A percentile compares a stretch with the other conserved stretches of the same genome.
These are phyloP conservation scores for Colletotrichum sp. DNA, from an alignment of 2,329 filamentous ascomycete species.

Conservation along the genomic window DNA sequence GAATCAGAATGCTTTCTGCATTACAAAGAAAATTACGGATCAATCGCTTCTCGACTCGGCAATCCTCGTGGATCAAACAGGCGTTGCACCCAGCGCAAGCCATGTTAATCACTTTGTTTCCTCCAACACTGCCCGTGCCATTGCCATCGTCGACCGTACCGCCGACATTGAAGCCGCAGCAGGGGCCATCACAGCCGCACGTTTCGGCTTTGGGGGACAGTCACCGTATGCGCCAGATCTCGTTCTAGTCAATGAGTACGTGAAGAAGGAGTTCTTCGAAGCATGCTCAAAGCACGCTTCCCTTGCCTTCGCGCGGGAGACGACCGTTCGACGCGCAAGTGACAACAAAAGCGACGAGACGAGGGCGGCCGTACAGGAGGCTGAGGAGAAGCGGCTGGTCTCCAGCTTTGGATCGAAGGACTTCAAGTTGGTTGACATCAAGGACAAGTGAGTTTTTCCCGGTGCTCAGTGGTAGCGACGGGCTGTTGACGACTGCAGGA, in stretches of 20 bases:
- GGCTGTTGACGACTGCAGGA: neutral
- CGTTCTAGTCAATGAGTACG: conserved; percentile 69
- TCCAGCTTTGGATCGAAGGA: conserved; percentile 16
- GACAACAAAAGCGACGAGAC: conserved; percentile 24
- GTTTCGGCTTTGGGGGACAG: conserved; percentile 58
- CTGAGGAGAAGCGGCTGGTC: conserved; percentile 27
- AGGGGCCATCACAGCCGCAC: conserved; percentile 53
- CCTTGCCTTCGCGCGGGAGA: conserved; percentile 38
- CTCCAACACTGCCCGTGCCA: conserved; percentile 29
- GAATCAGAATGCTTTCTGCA: conserved; percentile 11
- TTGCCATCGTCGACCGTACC: conserved; percentile 67
- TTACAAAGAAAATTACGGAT: conserved; percentile 10
- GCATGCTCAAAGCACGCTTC: conserved; percentile 13
- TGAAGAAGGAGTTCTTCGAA: conserved; percentile 58
- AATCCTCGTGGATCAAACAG: conserved; percentile 13
- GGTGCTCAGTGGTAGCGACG: conserved; percentile 25
- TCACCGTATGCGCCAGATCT: conserved; percentile 68
- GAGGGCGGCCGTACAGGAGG: conserved; percentile 26
- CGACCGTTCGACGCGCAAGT: conserved; percentile 16
- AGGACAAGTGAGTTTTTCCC: conserved; percentile 21
- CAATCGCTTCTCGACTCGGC: neutral
- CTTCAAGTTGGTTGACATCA: conserved; percentile 17
- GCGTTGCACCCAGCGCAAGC: neutral
- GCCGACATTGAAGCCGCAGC: conserved; percentile 60
- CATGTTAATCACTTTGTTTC: conserved; percentile 23